Percentiles rank a stretch among this genome's conserved stretches.
Conservation (phyloP, 805 yeast species). For the Starmerella stellata region DNA sequence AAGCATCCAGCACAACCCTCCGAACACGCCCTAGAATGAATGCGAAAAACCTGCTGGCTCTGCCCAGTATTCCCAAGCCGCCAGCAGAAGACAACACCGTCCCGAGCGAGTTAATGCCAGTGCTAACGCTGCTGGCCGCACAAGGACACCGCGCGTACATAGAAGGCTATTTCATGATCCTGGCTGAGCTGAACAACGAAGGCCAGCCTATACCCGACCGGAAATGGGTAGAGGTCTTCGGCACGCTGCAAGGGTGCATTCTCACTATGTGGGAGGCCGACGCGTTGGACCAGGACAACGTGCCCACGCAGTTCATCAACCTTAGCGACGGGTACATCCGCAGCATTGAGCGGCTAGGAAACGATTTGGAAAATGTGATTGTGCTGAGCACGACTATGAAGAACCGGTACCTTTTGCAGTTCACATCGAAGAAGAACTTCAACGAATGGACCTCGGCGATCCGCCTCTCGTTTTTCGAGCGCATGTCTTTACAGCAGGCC, state of each 20-base stretch:
- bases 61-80: conserved; percentile 3
- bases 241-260: conserved; percentile 76
- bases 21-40: background rate
- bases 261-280: conserved; percentile 72
- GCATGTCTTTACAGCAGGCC: conserved; percentile 73
- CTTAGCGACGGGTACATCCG: conserved; percentile 78
- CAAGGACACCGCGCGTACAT: conserved; percentile 51
- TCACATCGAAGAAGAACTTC: conserved; percentile 44
- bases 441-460: conserved; percentile 70
- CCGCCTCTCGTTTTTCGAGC: conserved; percentile 63
- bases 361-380: conserved; percentile 56
- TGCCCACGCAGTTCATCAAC: conserved; percentile 74
- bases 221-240: conserved; percentile 84
- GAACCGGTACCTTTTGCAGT: conserved; percentile 71
- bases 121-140: conserved; percentile 49
- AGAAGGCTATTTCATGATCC: conserved; percentile 33
- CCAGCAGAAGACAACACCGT: conserved; percentile 16
- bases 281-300: conserved; percentile 34
- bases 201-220: conserved; percentile 67
- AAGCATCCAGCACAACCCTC: background rate
- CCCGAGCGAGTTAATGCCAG: conserved; percentile 54
- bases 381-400: conserved; percentile 85
- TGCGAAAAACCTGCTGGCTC: conserved; percentile 2
- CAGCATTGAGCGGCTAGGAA: conserved; percentile 45
- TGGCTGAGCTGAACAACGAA: conserved; percentile 38